A percentile compares a stretch with the other conserved stretches of the same genome.
phyloP scores from a whole-genome alignment of 176 grass and related monocot genomes.

The Carex cristatella region DNA sequence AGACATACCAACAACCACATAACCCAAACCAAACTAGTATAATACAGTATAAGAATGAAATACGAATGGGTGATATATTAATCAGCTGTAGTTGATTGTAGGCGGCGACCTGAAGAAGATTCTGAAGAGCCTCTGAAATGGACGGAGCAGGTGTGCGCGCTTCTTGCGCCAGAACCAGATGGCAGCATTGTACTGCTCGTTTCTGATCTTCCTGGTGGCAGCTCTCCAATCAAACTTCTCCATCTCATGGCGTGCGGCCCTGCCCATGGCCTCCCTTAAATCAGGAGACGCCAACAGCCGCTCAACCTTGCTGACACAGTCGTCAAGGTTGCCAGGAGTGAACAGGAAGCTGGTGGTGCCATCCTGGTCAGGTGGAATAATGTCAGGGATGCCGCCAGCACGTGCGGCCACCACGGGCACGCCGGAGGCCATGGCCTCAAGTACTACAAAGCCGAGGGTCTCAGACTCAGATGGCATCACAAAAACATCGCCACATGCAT shows the following conservation, averaged over 20 bases:
- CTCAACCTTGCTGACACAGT: constrained; percentile 60
- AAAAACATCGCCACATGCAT: constrained; percentile 67
- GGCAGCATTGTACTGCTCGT: constrained; percentile 76
- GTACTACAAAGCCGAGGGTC: constrained; percentile 73
- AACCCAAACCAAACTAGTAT: not conserved
- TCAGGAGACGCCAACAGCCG: constrained; percentile 34
- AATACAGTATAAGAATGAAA: constrained; percentile 8
- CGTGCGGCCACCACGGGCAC: constrained; percentile 68
- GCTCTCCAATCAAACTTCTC: constrained; percentile 78
- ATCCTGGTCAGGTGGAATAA: constrained; percentile 71
- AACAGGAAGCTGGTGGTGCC: constrained; percentile 77
- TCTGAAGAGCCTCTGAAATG: constrained; percentile 49
- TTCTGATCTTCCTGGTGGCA: constrained; percentile 64
- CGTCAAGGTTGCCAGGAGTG: constrained; percentile 57
- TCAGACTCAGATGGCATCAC: constrained; percentile 95
- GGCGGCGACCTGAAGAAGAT: constrained; percentile 15
- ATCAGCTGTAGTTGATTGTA: constrained; percentile 23
- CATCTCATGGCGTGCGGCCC: constrained; percentile 59
- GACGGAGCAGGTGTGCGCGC: constrained; percentile 44
- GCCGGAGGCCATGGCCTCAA: constrained; percentile 91
- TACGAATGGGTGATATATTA: not conserved
- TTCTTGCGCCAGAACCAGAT: constrained; percentile 92
- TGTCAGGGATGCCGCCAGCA: constrained; percentile 67
- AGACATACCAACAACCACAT: not conserved
- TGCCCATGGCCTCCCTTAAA: constrained; percentile 59